Evolutionary conservation across 768 basidiomycete species (phyloP).

Genomic region (Kwoniella botswanensis): DNA sequence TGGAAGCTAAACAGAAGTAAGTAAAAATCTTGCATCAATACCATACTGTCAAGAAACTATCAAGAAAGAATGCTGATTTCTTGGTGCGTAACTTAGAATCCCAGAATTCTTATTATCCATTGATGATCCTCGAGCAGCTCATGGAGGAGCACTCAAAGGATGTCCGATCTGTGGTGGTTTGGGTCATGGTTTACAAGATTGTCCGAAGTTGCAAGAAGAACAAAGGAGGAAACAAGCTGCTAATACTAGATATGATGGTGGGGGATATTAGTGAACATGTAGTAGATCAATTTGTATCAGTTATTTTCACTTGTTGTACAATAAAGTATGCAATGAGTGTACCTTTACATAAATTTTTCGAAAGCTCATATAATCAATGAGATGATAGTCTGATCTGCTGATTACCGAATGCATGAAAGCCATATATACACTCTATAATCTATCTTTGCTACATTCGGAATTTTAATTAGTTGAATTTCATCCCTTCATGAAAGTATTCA

Average conservation of each 20-base stretch:
- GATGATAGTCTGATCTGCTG: too few species aligned
- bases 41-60: not conserved
- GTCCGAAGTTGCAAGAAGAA: slow-evolving; percentile 93
- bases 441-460: not conserved
- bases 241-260: slow-evolving; percentile 73
- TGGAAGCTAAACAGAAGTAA: slow-evolving; percentile 97
- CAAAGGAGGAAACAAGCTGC: slow-evolving; percentile 89
- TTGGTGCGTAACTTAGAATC: slow-evolving; percentile 65
- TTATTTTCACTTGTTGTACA: too few species aligned
- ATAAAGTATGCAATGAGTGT: too few species aligned
- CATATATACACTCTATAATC: not conserved
- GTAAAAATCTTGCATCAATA: slow-evolving; percentile 47
- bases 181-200: slow-evolving; percentile 91
- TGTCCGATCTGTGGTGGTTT: slow-evolving; percentile 97
- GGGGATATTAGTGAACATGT: slow-evolving; percentile 46
- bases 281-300: not conserved
- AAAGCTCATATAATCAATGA: too few species aligned
- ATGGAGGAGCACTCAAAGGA: slow-evolving; percentile 78
- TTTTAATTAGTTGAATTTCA: too few species aligned
- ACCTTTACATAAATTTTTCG: too few species aligned
- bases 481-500: too few species aligned
- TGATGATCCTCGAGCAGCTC: slow-evolving; percentile 84
- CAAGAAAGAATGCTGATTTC: not conserved
- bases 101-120: slow-evolving; percentile 88
- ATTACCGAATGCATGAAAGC: not conserved